Evolutionary conservation across 257 asterid genomes (phyloP).

Genomic region (Ligustrum vulgare): DNA sequence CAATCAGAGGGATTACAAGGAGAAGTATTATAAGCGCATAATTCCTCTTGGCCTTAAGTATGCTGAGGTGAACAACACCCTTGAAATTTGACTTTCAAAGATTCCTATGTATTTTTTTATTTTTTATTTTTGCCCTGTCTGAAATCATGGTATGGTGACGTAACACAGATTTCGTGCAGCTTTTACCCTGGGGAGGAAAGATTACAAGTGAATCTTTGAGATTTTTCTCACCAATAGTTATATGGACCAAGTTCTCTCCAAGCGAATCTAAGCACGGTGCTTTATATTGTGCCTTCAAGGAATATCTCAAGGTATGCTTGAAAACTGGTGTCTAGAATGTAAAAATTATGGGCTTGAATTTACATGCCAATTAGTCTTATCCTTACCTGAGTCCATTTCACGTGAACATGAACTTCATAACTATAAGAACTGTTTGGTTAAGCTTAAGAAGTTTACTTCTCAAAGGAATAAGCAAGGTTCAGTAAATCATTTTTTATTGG

Average conservation of each 20-base stretch:
- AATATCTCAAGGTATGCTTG: slow-evolving; percentile 47
- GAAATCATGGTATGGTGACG: slow-evolving; percentile 34
- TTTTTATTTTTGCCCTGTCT: slow-evolving; percentile 24
- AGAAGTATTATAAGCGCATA: slow-evolving; percentile 63
- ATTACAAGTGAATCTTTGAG: slow-evolving; percentile 76
- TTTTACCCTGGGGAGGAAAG: slow-evolving; percentile 99
- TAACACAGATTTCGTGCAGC: slow-evolving; percentile 81
- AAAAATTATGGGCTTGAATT: not conserved
- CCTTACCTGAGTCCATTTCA: not conserved
- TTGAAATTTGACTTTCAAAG: not conserved
- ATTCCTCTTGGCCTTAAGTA: slow-evolving; percentile 71
- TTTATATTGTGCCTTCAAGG: slow-evolving; percentile 77
- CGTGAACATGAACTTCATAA: not conserved
- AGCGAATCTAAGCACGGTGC: slow-evolving; percentile 46
- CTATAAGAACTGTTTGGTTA: not conserved
- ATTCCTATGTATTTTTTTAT: slow-evolving; percentile 4
- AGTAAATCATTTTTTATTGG: not conserved
- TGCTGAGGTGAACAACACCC: slow-evolving; percentile 47
- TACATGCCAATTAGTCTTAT: too few species aligned
- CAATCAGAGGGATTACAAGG: slow-evolving; percentile 60
- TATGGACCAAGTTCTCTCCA: slow-evolving; percentile 82
- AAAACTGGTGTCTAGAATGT: slow-evolving; percentile 9
- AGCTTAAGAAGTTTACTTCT: not conserved
- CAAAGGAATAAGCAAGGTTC: not conserved
- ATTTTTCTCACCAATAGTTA: slow-evolving; percentile 86